These are phyloP conservation scores for Alnus rubra DNA, from an alignment of 306 rosid species.

Conservation along the genomic window DNA sequence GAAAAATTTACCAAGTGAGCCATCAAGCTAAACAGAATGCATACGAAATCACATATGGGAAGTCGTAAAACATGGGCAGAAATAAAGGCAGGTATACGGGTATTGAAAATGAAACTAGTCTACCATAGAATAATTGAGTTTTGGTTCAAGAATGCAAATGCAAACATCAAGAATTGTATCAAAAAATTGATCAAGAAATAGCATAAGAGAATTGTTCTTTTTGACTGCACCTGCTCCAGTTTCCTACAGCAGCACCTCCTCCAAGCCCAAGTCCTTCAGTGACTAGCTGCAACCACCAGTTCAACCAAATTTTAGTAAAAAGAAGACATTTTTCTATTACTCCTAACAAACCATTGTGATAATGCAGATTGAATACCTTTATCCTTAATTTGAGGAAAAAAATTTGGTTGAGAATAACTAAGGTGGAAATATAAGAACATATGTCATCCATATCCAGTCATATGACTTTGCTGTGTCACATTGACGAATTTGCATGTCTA, in stretches of 20 bases:
- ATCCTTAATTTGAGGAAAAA: not conserved
- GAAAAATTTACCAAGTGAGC: not conserved
- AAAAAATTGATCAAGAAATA: not conserved
- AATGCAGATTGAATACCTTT: not conserved
- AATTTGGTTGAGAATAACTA: not conserved
- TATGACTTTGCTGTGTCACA: not conserved
- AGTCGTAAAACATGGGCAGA: constrained; percentile 1
- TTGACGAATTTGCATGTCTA: not conserved
- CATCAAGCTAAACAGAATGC: not conserved
- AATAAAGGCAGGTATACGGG: not conserved
- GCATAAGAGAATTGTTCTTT: not conserved
- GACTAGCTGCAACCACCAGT: constrained; percentile 59
- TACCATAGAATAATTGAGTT: constrained; percentile 11
- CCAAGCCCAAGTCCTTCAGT: constrained; percentile 98
- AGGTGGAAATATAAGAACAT: constrained; percentile 8
- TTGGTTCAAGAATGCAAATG: constrained; percentile 1
- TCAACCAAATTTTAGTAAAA: constrained; percentile 18
- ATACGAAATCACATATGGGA: constrained; percentile 4
- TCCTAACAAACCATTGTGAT: not conserved
- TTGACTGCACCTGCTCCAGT: constrained; percentile 69
- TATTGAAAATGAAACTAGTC: constrained; percentile 16
- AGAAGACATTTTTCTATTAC: constrained; percentile 3
- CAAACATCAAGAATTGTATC: not conserved
- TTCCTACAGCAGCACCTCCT: constrained; percentile 81
- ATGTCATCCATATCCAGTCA: not conserved